These are phyloP conservation scores for Kockiozyma suomiensis DNA, from an alignment of 805 yeast genomes.

Conservation along the genomic window DNA sequence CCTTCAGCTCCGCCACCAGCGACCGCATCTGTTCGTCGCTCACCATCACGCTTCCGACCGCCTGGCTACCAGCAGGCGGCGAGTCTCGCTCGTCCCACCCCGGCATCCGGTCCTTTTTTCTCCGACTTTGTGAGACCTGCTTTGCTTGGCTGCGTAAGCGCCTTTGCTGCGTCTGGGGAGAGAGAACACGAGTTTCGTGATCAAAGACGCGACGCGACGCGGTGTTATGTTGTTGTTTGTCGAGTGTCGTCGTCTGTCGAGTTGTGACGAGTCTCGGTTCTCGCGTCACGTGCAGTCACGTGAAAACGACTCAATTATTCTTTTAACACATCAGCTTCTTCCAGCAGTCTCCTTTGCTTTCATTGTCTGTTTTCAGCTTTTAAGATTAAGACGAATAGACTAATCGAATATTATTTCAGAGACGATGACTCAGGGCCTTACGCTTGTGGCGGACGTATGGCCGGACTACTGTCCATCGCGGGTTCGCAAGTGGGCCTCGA, in stretches of 20 bases:
- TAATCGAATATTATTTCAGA: not conserved
- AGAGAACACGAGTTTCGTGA: not conserved
- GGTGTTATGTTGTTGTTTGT: not conserved
- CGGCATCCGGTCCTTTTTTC: constrained; percentile 9
- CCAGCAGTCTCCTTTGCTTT: no score
- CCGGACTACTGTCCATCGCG: constrained; percentile 25
- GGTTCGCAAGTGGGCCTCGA: constrained; percentile 66
- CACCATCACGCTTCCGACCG: constrained; percentile 9
- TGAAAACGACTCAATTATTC: constrained; percentile 1
- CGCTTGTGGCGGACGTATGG: constrained; percentile 5
- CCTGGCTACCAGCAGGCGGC: constrained; percentile 5
- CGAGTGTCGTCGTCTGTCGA: constrained; percentile 7
- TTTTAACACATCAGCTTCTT: no score
- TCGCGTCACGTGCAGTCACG: not conserved
- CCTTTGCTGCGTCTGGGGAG: no score
- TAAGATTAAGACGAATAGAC: not conserved
- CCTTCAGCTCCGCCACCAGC: constrained; percentile 13
- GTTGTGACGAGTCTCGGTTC: constrained; percentile 3
- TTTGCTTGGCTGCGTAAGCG: no score
- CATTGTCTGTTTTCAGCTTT: no score
- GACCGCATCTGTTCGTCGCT: constrained; percentile 25
- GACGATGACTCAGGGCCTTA: not conserved
- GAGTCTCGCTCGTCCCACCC: constrained; percentile 27
- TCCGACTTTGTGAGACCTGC: no score
- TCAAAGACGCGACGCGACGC: constrained; percentile 16